These are phyloP conservation scores for Paraphaeosphaeria sporulosa DNA, from an alignment of 2,329 filamentous ascomycete genomes.

Conservation along the genomic window DNA sequence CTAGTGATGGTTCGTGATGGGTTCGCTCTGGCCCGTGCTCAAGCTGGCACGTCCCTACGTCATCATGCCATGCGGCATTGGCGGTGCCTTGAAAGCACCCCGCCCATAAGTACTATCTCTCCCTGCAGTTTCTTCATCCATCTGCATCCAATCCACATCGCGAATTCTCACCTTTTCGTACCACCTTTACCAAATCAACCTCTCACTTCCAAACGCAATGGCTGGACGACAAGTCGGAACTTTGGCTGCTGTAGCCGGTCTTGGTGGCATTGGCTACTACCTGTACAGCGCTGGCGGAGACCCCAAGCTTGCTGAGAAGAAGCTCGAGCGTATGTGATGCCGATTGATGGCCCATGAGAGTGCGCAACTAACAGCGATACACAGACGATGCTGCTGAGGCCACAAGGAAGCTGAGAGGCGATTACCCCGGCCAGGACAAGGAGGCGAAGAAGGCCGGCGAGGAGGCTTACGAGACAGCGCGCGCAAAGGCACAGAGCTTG, in stretches of 20 bases:
- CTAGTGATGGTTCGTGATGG: conserved; percentile 26
- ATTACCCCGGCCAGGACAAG: conserved; percentile 68
- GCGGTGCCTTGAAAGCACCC: conserved; percentile 34
- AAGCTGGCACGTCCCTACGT: conserved; percentile 32
- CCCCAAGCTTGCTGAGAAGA: conserved; percentile 82
- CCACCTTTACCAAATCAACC: conserved; percentile 13
- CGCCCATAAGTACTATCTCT: conserved; percentile 34
- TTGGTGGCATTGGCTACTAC: conserved; percentile 81
- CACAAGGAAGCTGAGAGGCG: conserved; percentile 70
- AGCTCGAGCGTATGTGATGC: conserved; percentile 75
- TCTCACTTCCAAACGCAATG: conserved; percentile 30
- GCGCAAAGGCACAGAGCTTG: conserved; percentile 55
- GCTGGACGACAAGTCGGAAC: conserved; percentile 33
- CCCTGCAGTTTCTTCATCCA: conserved; percentile 10
- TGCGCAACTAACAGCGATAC: conserved; percentile 21
- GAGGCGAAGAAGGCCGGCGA: conserved; percentile 71
- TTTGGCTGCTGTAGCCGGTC: conserved; percentile 48
- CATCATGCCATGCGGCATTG: conserved; percentile 20
- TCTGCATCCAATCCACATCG: conserved; percentile 9
- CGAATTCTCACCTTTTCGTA: conserved; percentile 12
- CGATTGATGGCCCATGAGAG: background rate
- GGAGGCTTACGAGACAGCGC: conserved; percentile 52
- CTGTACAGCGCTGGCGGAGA: conserved; percentile 86
- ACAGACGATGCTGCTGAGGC: conserved; percentile 79
- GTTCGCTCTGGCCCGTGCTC: conserved; percentile 26